These are phyloP conservation scores for Aspergillus haitiensis DNA, from an alignment of 495 filamentous ascomycete genomes.

Conservation along the genomic window DNA sequence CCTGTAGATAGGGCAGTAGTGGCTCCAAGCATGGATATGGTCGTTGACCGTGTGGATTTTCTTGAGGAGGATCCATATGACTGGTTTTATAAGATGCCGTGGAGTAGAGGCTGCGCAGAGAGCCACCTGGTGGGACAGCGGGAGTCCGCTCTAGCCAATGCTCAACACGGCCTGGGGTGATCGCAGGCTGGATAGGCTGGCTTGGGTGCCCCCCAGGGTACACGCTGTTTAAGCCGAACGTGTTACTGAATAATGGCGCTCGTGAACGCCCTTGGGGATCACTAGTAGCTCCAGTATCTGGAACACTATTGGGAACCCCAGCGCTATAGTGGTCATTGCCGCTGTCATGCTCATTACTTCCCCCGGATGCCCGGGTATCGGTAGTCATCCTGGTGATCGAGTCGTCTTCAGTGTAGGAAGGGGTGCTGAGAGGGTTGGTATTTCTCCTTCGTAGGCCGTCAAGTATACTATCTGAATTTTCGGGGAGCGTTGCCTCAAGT, in stretches of 20 bases:
- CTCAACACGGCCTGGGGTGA: slow-evolving; percentile 12
- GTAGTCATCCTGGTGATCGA: slow-evolving; percentile 4
- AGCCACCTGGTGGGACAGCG: background rate
- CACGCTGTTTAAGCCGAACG: slow-evolving; percentile 1
- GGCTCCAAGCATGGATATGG: slow-evolving; percentile 8
- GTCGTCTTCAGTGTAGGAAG: slow-evolving; percentile 17
- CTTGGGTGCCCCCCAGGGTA: background rate
- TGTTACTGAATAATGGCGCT: background rate
- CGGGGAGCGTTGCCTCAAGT: background rate
- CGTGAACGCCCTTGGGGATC: background rate
- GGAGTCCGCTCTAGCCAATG: slow-evolving; percentile 12
- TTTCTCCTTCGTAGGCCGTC: slow-evolving; percentile 1
- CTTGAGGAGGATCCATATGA: background rate
- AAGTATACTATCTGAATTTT: background rate
- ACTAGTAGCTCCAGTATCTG: background rate
- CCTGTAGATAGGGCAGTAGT: slow-evolving; percentile 7
- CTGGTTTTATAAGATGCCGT: background rate
- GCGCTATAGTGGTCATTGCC: background rate
- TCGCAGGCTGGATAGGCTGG: background rate
- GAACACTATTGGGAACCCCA: background rate
- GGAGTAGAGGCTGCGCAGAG: slow-evolving; percentile 7
- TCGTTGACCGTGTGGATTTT: background rate
- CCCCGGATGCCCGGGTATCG: background rate
- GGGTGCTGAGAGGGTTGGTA: slow-evolving; percentile 8
- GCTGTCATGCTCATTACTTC: slow-evolving; percentile 4